Conservation (phyloP, 2,329 filamentous ascomycete species). For the Calonectria pteridis region DNA sequence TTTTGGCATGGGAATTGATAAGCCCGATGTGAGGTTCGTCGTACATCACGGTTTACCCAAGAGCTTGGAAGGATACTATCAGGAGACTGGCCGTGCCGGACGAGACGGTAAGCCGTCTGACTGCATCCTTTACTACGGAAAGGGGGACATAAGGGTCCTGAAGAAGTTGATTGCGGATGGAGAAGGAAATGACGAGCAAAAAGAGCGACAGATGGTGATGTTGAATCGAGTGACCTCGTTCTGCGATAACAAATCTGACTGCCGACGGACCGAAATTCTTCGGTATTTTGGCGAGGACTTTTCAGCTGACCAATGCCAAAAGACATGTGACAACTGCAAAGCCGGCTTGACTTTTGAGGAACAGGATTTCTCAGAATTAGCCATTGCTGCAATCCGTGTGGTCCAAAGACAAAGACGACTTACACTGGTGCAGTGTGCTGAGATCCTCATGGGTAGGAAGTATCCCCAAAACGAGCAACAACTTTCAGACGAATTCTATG, state of each 20-base stretch:
- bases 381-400: slow-evolving; percentile 76
- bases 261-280: slow-evolving; percentile 87
- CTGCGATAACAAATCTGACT: slow-evolving; percentile 90
- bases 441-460: slow-evolving; percentile 81
- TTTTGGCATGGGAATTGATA: slow-evolving; percentile 99
- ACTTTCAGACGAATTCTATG: slow-evolving; percentile 71
- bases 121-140: slow-evolving; percentile 92
- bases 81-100: slow-evolving; percentile 95
- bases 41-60: slow-evolving; percentile 95
- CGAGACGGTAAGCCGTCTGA: slow-evolving; percentile 89
- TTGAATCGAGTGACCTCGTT: slow-evolving; percentile 86
- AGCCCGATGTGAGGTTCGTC: slow-evolving; percentile 95
- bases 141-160: slow-evolving; percentile 79
- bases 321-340: slow-evolving; percentile 90
- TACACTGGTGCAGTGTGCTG: slow-evolving; percentile 84
- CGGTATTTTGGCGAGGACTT: slow-evolving; percentile 96
- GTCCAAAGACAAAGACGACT: slow-evolving; percentile 72
- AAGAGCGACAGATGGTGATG: slow-evolving; percentile 87
- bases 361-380: slow-evolving; percentile 82
- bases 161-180: slow-evolving; percentile 87
- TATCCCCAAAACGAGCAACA: slow-evolving; percentile 68
- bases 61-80: slow-evolving; percentile 97
- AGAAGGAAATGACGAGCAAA: slow-evolving; percentile 82
- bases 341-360: slow-evolving; percentile 78
- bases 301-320: slow-evolving; percentile 75